These are phyloP conservation scores for Rhizopogon rudus DNA, from an alignment of 768 basidiomycete species.

Conservation along the genomic window DNA sequence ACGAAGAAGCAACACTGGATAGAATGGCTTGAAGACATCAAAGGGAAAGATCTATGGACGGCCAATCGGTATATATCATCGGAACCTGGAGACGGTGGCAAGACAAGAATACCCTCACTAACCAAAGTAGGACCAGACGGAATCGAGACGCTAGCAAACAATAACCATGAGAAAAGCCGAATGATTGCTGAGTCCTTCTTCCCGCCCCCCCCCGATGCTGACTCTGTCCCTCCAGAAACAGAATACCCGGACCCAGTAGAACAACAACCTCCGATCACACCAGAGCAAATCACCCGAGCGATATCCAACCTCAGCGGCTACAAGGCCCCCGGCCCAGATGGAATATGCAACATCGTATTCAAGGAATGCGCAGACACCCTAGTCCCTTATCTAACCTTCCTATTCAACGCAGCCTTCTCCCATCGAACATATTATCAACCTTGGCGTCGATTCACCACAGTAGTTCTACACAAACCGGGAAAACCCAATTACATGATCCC, in stretches of 20 bases:
- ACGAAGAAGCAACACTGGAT: too few species aligned
- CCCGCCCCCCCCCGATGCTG: too few species aligned
- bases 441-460: slow-evolving; percentile 24
- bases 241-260: too few species aligned
- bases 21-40: not conserved
- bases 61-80: slow-evolving; percentile 4
- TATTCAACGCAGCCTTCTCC: slow-evolving; percentile 10
- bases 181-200: too few species aligned
- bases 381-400: not conserved
- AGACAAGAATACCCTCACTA: too few species aligned
- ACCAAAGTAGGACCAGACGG: too few species aligned
- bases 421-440: slow-evolving; percentile 12
- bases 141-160: too few species aligned
- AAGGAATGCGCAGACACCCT: slow-evolving; percentile 10
- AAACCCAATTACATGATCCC: slow-evolving; percentile 33
- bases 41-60: slow-evolving; percentile 14
- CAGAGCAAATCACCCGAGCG: slow-evolving; percentile 1
- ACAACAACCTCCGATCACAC: too few species aligned
- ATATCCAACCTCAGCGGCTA: slow-evolving; percentile 7
- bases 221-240: too few species aligned
- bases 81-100: not conserved
- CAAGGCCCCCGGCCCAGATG: slow-evolving; percentile 18
- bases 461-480: slow-evolving; percentile 30
- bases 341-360: slow-evolving; percentile 17
- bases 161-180: too few species aligned